Conservation (phyloP, 2,329 filamentous ascomycete species). For the Cadophora sp. region DNA sequence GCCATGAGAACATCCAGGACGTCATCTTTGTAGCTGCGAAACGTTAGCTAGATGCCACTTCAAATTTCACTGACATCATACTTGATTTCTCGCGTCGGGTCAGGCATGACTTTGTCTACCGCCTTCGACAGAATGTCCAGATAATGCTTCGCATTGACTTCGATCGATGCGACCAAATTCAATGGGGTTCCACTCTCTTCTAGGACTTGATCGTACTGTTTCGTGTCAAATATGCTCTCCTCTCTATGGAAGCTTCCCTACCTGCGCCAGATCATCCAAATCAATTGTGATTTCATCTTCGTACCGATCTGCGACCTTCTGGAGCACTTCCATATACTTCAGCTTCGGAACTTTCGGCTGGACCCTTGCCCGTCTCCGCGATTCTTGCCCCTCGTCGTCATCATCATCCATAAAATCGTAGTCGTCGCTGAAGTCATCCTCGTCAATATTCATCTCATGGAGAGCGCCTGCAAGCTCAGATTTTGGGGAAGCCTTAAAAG, state of each 20-base stretch:
- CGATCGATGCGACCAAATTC: slow-evolving; percentile 82
- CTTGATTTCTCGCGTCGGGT: slow-evolving; percentile 78
- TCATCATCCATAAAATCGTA: slow-evolving; percentile 92
- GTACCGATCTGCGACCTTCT: slow-evolving; percentile 83
- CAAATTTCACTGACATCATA: slow-evolving; percentile 49
- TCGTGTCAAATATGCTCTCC: slow-evolving; percentile 21
- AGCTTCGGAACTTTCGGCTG: slow-evolving; percentile 65
- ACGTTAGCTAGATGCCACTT: slow-evolving; percentile 37
- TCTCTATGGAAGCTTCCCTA: slow-evolving; percentile 57
- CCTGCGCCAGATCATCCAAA: slow-evolving; percentile 82
- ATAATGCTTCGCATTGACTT: slow-evolving; percentile 93
- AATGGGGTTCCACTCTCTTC: slow-evolving; percentile 62
- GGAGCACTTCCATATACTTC: slow-evolving; percentile 90
- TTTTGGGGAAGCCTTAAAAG: slow-evolving; percentile 82
- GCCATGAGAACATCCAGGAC: slow-evolving; percentile 97
- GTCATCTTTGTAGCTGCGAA: slow-evolving; percentile 91
- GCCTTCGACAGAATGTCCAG: slow-evolving; percentile 90
- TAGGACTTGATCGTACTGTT: slow-evolving; percentile 73
- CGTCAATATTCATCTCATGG: slow-evolving; percentile 83
- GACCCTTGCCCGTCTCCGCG: slow-evolving; percentile 53
- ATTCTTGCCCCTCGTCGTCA: slow-evolving; percentile 59
- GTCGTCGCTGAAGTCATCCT: slow-evolving; percentile 85
- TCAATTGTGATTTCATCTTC: slow-evolving; percentile 83
- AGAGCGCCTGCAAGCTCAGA: slow-evolving; percentile 81
- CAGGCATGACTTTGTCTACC: slow-evolving; percentile 85